Base-by-base conservation (phyloP, 78 protist genomes). In the Polysphondylium violaceum region DNA sequence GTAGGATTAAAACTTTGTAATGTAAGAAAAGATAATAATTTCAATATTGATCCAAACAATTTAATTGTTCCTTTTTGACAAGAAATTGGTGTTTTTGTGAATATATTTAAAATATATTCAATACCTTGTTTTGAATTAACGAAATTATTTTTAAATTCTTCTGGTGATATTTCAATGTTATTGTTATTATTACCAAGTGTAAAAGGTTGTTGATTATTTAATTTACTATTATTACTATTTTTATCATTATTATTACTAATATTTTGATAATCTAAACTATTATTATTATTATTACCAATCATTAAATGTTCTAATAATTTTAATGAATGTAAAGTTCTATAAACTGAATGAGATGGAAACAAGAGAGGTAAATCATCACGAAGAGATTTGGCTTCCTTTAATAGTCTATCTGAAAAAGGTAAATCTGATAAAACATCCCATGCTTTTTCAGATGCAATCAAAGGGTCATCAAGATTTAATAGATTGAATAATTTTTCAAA, bases 391-490 rank as follows among this genome's bases (percentile, higher is more conserved):
- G 69, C 69, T 14, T 83, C 90, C 31, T 40, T 69, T 19, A 55
- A 23, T 12, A 83, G 27, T 35, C 58, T 83, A 14, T 73, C 50
- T 31, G 67, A 69, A 21, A 69, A 55, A 55, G 76, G 90, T 19
- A 83, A 35, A 17, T 83, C 90, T 1, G 63, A 25, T 40, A 83
- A 17, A 12, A 83, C 31, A 29, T 58, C 67, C 90, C 90, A 83
- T 33, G 90, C 75, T 55, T 68, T 55, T n/a, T 83, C 90, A n/a
- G n/a, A n/a, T n/a, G 90, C 90, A 43, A 83, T 83, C 0, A 55
- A 43, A 36, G 50, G 77, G 16, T 71, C 75, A 7, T 83, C 90
- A 33, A 83, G 41, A 44, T 69, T 74, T 6, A 83, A 44, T 12
- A 83, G 73, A 19, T 69, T 69, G 44, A 83, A 83, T 53, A 83